Percentiles rank a stretch among this genome's conserved stretches.
Conservation (phyloP, 1,284 basidiomycete species). For the Coriolopsis trogii region DNA sequence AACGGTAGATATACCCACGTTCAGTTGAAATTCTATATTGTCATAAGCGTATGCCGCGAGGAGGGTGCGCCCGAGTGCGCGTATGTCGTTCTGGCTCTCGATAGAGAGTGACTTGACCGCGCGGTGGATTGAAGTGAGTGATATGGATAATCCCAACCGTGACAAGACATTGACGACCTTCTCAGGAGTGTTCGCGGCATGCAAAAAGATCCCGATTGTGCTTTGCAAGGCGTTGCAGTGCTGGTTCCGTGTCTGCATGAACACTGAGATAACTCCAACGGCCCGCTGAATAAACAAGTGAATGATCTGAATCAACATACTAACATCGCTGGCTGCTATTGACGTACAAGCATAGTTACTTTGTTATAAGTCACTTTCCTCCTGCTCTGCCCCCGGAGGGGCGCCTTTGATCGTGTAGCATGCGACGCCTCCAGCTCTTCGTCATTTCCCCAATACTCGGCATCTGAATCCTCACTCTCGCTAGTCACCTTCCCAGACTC, state of each 20-base stretch:
- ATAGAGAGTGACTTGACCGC: slow-evolving; percentile 25
- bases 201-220: slow-evolving; percentile 15
- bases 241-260: slow-evolving; percentile 13
- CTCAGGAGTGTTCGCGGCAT: slow-evolving; percentile 15
- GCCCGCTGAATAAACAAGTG: slow-evolving; percentile 1
- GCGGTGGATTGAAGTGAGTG: slow-evolving; percentile 7
- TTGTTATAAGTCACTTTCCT: too few species aligned
- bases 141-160: slow-evolving; percentile 11
- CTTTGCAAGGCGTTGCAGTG: slow-evolving; percentile 12
- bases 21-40: slow-evolving; percentile 37
- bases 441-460: too few species aligned
- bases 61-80: slow-evolving; percentile 26
- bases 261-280: slow-evolving; percentile 9
- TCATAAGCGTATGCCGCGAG: slow-evolving; percentile 32
- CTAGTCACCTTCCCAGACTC: too few species aligned
- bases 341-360: too few species aligned
- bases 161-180: slow-evolving; percentile 15
- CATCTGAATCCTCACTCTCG: too few species aligned
- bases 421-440: too few species aligned
- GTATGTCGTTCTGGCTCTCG: slow-evolving; percentile 14
- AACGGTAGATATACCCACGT: slow-evolving; percentile 25
- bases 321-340: too few species aligned
- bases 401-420: too few species aligned
- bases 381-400: too few species aligned
- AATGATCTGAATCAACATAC: too few species aligned